A percentile compares a stretch with the other conserved stretches of the same genome.
phyloP scores from a whole-genome alignment of 2,329 filamentous ascomycete species.

The Macrophomina tecta region DNA sequence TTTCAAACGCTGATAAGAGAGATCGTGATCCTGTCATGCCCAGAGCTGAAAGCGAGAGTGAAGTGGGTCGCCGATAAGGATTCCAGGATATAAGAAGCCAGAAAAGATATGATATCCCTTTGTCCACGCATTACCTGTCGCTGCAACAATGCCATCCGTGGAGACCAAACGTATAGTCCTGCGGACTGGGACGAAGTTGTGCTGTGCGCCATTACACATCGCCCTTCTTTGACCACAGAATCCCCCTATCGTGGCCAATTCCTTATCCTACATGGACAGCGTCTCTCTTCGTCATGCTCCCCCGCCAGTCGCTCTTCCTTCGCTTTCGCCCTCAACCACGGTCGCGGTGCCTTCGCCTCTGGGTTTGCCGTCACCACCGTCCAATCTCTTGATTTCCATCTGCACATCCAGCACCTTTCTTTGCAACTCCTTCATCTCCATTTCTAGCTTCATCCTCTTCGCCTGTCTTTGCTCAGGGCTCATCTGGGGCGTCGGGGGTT shows the following conservation, averaged over 20 bases:
- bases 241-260: neutral
- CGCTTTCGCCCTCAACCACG: neutral
- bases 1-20: conserved; percentile 5
- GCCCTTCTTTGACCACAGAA: neutral
- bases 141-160: neutral
- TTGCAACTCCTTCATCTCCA: conserved; percentile 25
- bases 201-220: too few relatives aligned
- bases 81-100: neutral
- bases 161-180: neutral
- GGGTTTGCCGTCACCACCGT: neutral
- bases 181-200: too few relatives aligned
- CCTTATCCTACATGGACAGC: neutral
- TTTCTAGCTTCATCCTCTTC: conserved; percentile 19
- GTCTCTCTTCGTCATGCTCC: neutral
- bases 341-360: neutral
- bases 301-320: neutral
- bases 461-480: conserved; percentile 26
- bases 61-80: neutral
- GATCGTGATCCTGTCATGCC: neutral
- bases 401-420: conserved; percentile 25
- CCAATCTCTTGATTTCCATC: conserved; percentile 18
- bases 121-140: neutral
- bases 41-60: neutral
- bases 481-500: conserved; percentile 20
- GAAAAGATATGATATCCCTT: neutral